These are phyloP conservation scores for Pinus taeda DNA, from an alignment of 75 land plant genomes.

Conservation along the genomic window DNA sequence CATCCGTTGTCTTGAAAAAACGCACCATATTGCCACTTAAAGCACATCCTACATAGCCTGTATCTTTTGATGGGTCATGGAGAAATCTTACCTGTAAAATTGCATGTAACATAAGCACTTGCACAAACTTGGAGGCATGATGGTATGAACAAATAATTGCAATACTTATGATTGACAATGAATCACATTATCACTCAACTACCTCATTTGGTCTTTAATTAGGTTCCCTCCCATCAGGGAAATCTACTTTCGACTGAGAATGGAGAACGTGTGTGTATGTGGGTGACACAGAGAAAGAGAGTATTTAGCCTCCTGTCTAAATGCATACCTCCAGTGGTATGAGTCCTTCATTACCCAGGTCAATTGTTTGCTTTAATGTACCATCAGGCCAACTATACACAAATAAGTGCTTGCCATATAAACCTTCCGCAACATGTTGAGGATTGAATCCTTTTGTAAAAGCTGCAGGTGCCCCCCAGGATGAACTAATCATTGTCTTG, in stretches of 20 bases:
- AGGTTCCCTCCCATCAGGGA: neutral
- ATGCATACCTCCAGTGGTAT: constrained; percentile 83
- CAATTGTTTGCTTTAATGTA: constrained; percentile 85
- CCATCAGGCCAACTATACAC: constrained; percentile 97
- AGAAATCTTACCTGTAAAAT: constrained; percentile 77
- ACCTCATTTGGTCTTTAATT: neutral
- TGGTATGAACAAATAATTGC: constrained; percentile 3
- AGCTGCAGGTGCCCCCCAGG: constrained; percentile 98
- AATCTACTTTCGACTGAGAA: neutral
- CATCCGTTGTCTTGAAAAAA: constrained; percentile 80
- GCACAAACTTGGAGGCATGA: neutral
- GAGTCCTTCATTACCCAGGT: constrained; percentile 83
- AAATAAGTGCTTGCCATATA: constrained; percentile 84
- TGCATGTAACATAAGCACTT: neutral
- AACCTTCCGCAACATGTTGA: constrained; percentile 81
- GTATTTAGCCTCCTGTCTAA: neutral
- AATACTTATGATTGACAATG: neutral
- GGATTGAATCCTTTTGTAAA: constrained; percentile 92
- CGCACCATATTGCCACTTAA: constrained; percentile 92
- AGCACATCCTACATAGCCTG: constrained; percentile 92
- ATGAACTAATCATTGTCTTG: constrained; percentile 96
- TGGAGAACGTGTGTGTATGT: neutral
- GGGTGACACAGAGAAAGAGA: neutral
- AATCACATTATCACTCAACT: neutral
- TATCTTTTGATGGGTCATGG: constrained; percentile 90